These are phyloP conservation scores for Acacia crassicarpa DNA, from an alignment of 306 rosid species.

Conservation along the genomic window DNA sequence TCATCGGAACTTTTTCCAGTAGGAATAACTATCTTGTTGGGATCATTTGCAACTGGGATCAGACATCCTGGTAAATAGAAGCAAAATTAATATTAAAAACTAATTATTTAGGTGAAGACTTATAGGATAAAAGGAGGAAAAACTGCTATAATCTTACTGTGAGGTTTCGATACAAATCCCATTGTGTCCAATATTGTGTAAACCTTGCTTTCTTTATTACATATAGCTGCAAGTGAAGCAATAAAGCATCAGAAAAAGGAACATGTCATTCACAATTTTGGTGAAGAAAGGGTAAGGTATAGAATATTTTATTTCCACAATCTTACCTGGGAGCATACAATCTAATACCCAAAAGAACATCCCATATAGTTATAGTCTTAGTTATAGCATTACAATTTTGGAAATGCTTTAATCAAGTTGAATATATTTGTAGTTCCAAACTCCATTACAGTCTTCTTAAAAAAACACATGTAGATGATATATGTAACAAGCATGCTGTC, in stretches of 20 bases:
- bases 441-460: background rate
- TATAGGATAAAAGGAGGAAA: slow-evolving; percentile 14
- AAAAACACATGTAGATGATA: slow-evolving; percentile 13
- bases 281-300: slow-evolving; percentile 15
- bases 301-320: slow-evolving; percentile 15
- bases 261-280: background rate
- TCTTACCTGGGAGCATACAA: slow-evolving; percentile 22
- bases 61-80: slow-evolving; percentile 63
- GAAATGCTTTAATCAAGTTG: slow-evolving; percentile 20
- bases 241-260: slow-evolving; percentile 32
- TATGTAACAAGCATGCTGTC: background rate
- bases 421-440: slow-evolving; percentile 17
- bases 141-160: slow-evolving; percentile 63
- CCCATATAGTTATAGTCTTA: slow-evolving; percentile 13
- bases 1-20: slow-evolving; percentile 62
- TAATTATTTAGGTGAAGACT: slow-evolving; percentile 26
- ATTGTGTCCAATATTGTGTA: slow-evolving; percentile 64
- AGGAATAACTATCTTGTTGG: slow-evolving; percentile 71
- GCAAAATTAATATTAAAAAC: slow-evolving; percentile 29
- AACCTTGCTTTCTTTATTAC: slow-evolving; percentile 89
- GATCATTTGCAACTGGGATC: slow-evolving; percentile 70
- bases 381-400: slow-evolving; percentile 1
- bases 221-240: slow-evolving; percentile 68
- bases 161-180: slow-evolving; percentile 67
- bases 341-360: slow-evolving; percentile 24